A percentile compares a stretch with the other conserved stretches of the same genome.
phyloP scores from a whole-genome alignment of 495 filamentous ascomycete genomes.

The Baudoinia panamericana region DNA sequence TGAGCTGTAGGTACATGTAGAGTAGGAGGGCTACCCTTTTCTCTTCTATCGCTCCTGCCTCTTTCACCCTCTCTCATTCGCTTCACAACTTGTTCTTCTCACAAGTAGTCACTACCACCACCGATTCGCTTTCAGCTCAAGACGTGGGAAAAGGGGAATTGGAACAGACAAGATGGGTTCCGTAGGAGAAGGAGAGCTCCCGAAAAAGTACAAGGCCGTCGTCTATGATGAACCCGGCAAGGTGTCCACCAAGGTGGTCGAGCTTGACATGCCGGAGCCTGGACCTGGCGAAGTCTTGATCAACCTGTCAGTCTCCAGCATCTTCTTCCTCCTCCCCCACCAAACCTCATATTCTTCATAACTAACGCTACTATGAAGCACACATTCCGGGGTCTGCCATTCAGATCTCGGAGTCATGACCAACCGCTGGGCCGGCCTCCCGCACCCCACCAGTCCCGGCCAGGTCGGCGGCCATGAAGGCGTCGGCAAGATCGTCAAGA shows the following conservation, averaged over 20 bases:
- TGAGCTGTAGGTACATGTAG: too few species aligned
- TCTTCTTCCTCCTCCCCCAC: too few species aligned
- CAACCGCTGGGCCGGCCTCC: constrained; percentile 36
- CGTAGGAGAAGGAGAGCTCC: constrained; percentile 33
- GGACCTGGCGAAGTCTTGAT: constrained; percentile 51
- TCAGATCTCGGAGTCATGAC: constrained; percentile 53
- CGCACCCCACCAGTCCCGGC: constrained; percentile 46
- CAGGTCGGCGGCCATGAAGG: constrained; percentile 49
- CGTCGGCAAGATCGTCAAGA: constrained; percentile 38
- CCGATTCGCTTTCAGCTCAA: neutral
- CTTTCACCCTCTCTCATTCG: too few species aligned
- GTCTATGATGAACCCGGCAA: constrained; percentile 58
- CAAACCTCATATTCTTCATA: too few species aligned
- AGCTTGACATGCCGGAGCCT: constrained; percentile 54
- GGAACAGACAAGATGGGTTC: constrained; percentile 1
- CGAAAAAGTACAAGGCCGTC: constrained; percentile 52
- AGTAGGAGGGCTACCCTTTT: too few species aligned
- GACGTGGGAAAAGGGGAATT: neutral
- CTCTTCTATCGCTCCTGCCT: too few species aligned
- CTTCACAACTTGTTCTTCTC: too few species aligned
- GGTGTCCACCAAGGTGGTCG: constrained; percentile 53
- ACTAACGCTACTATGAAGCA: neutral
- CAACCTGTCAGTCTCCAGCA: constrained; percentile 32
- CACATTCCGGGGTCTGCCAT: constrained; percentile 51
- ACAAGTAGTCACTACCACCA: too few species aligned